Evolutionary conservation across 2,329 filamentous ascomycete species (phyloP), one percentile per base, ranked within the genome.

Genomic region (Diaporthe vaccinii): DNA sequence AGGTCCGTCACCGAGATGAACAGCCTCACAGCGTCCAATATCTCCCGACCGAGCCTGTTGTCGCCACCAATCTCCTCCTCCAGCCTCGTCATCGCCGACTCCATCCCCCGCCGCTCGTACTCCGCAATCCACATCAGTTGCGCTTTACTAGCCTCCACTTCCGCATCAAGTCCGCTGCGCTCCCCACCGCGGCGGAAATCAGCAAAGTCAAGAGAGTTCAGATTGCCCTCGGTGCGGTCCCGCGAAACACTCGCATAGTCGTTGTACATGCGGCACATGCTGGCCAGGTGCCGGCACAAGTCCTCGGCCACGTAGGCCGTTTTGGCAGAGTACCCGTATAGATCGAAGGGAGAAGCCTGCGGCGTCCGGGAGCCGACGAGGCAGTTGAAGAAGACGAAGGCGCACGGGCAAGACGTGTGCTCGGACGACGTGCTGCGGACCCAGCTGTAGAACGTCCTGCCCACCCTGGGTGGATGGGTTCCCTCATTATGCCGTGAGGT

Each of bases 241-340:
- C 81, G 79, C 7, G 62, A 46, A 2, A 80, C 41, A 9, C 81
- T 84, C 1, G 81, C 83, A 28, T 80, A 80, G 76, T 84, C 83
- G 39, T 84, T 84, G 75, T 84, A 84, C 76, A 80, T 79, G 49
- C 78, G 80, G 72, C 78, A 83, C 79, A 82, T 78, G 44, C 78
- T 79, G 20, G 81, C 77, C 10, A 82, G 79, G 75, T 81, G 78
- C 9, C 61, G 71, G 39, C 76, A 75, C 17, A 73, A 15, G 39
- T 73, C 70, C 46, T 73, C 70, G 4, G 53, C 58, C 17, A 73
- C 7, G 15, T 73, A 73, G 0, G 53, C 70, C 7, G 15, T 44
- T 22, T 28, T 34, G 15, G 57, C 58, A 3, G 57, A 62, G 1
- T 28, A 3, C 4, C 15, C 25, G 20, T 44, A 55, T 1, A 68